Base-by-base conservation (phyloP, 768 basidiomycete genomes). In the Hygrophorus pudorinus region DNA sequence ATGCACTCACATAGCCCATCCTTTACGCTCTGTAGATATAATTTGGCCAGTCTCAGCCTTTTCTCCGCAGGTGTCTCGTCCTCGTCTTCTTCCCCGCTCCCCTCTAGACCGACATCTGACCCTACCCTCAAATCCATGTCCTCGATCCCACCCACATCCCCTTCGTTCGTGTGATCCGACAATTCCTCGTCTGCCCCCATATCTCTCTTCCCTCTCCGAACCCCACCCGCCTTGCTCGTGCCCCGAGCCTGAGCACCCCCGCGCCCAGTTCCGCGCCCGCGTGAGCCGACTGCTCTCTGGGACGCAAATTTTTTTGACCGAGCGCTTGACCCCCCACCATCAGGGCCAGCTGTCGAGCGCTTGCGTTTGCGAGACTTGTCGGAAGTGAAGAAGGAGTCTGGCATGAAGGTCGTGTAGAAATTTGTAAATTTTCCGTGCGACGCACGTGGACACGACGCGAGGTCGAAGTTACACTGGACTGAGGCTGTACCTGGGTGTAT, bases 31-130 rank as follows among this genome's bases (percentile, higher is more conserved):
- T 90, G 79, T 32, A 99, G 67, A 61, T 98, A 97, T 49, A 94
- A 61, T 60, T 91, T 85, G 4, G 94, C 93, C 31, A 99, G 66
- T 47, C 96, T 68, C 14, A 99, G 68, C 47, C 96, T 70, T 64
- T 98, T 99, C 69, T 91, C 81, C 0, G 90, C 91, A 2, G 91
- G 88, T 4, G 91, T 94, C 65, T 97, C 94, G 50, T 80, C 69
- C 51, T 81, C 76, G 52, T 92, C 82, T 53, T 96, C 91, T 33
- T 91, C 89, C 5, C 78, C 85, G 52, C 84, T 85, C 20, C 67
- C 71, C 2, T 70, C 73, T 12, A 63, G 70, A 48, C 79, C 80
- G 20, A 67, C 63, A 46, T 75, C 72, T 29, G 68, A 68, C 8
- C 61, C 63, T 1, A 42, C 48, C 13, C 72, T 59, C 38, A 85